Conservation (phyloP, 2,329 filamentous ascomycete genomes). For the Pseudocercospora eumusae region DNA sequence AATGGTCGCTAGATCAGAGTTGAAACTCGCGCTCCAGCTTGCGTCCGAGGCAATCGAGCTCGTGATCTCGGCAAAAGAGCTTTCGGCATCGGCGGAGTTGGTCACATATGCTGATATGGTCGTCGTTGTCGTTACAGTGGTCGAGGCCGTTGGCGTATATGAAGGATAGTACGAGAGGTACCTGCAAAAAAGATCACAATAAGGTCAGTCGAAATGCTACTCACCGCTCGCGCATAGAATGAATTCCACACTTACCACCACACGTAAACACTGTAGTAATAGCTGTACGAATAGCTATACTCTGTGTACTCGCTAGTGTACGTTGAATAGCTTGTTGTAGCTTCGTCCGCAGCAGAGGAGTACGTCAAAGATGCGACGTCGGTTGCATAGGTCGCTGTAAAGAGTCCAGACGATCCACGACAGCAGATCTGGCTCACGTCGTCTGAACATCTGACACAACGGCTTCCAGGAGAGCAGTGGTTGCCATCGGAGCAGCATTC, state of each 20-base stretch:
- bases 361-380: not conserved
- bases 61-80: slow-evolving; percentile 1
- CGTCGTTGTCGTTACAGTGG: not conserved
- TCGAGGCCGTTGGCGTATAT: not conserved
- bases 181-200: not conserved
- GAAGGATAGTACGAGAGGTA: slow-evolving; percentile 1
- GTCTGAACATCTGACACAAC: not conserved
- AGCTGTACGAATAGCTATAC: not conserved
- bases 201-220: not conserved
- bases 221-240: not conserved
- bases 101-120: not conserved
- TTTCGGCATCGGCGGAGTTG: not conserved
- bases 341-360: not conserved
- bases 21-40: slow-evolving; percentile 2
- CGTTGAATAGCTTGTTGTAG: not conserved
- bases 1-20: not conserved
- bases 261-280: not conserved
- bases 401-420: not conserved
- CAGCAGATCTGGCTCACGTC: not conserved
- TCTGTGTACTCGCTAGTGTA: not conserved
- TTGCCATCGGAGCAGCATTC: not conserved
- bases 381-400: not conserved
- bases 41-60: not conserved
- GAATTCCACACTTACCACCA: not conserved
- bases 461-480: not conserved